phyloP scores from a whole-genome alignment of 2,329 filamentous ascomycete species.

The Sclerotinia minor region DNA sequence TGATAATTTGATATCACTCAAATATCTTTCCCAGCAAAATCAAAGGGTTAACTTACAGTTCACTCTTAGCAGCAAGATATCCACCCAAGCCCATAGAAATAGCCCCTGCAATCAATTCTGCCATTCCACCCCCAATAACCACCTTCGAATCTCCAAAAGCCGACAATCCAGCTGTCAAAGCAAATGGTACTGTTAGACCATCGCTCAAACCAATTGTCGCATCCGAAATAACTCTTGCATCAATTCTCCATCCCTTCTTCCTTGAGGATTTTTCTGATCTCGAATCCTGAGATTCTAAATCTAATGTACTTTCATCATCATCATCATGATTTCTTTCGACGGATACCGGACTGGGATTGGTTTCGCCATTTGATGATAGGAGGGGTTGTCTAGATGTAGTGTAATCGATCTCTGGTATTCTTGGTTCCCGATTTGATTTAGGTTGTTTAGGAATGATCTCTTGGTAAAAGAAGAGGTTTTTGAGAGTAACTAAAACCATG shows the following conservation, averaged over 20 bases:
- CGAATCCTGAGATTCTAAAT: conserved; percentile 35
- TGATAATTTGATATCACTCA: background rate
- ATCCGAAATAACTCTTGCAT: conserved; percentile 48
- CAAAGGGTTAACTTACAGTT: conserved; percentile 40
- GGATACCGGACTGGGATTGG: conserved; percentile 1
- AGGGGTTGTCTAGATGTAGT: conserved; percentile 31
- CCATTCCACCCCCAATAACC: conserved; percentile 59
- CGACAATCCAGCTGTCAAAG: conserved; percentile 58
- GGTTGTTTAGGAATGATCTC: conserved; percentile 25
- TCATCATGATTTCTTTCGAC: background rate
- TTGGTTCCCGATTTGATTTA: conserved; percentile 2
- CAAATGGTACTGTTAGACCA: conserved; percentile 64
- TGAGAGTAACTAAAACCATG: conserved; percentile 41
- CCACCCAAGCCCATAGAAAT: conserved; percentile 65
- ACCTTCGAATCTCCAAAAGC: conserved; percentile 52
- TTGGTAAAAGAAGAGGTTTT: conserved; percentile 40
- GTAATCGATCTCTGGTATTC: conserved; percentile 25
- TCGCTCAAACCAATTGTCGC: conserved; percentile 63
- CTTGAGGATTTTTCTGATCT: conserved; percentile 30
- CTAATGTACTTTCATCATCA: conserved; percentile 27
- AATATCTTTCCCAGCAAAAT: too few species aligned
- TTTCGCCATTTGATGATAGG: conserved; percentile 17
- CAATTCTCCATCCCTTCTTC: conserved; percentile 37
- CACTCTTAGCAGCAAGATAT: conserved; percentile 55
- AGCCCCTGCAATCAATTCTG: conserved; percentile 60